These are phyloP conservation scores for Pulveroboletus sp. DNA, from an alignment of 768 basidiomycete genomes.

Conservation along the genomic window DNA sequence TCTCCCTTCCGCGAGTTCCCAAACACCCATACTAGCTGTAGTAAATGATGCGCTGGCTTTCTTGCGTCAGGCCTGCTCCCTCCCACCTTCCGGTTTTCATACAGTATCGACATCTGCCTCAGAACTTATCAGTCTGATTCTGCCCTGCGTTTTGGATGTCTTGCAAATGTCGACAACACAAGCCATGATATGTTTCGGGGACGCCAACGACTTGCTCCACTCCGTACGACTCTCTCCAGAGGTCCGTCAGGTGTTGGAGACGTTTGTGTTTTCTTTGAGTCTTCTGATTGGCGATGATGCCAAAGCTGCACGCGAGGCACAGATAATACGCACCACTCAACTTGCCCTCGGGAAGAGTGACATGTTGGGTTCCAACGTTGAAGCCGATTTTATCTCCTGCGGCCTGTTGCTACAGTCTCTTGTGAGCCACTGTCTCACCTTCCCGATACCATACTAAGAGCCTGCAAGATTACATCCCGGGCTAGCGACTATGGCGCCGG, in stretches of 20 bases:
- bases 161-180: constrained; percentile 60
- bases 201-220: constrained; percentile 51
- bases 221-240: constrained; percentile 48
- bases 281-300: constrained; percentile 64
- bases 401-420: constrained; percentile 57
- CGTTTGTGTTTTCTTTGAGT: constrained; percentile 53
- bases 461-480: constrained; percentile 49
- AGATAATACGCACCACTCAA: constrained; percentile 67
- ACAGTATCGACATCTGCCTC: constrained; percentile 55
- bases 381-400: constrained; percentile 61
- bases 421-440: constrained; percentile 34
- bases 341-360: constrained; percentile 55
- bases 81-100: constrained; percentile 49
- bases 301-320: constrained; percentile 64
- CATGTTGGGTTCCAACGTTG: constrained; percentile 51
- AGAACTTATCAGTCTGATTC: constrained; percentile 56
- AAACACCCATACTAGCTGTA: constrained; percentile 45
- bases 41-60: constrained; percentile 60
- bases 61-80: constrained; percentile 50
- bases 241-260: constrained; percentile 55
- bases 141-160: constrained; percentile 57
- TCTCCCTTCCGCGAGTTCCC: constrained; percentile 46
- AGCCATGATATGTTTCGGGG: constrained; percentile 44
- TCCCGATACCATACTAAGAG: neutral
- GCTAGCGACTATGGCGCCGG: constrained; percentile 63